Evolutionary conservation across 768 basidiomycete species (phyloP).

Genomic region (Naematelia aurantialba): DNA sequence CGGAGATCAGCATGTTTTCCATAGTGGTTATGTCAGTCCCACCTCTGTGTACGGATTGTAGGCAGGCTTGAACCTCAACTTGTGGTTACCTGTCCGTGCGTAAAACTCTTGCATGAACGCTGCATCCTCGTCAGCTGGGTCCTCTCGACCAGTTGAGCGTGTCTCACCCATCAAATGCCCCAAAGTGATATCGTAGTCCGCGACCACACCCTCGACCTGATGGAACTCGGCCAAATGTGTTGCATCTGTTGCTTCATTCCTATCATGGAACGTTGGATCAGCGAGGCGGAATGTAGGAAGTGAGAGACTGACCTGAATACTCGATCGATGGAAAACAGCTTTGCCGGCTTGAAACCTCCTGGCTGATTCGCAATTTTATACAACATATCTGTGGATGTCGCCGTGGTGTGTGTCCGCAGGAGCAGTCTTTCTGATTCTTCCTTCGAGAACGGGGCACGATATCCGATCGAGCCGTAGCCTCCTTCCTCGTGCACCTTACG

Average conservation of each 20-base stretch:
- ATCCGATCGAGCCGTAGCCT: conserved; percentile 91
- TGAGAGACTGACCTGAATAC: conserved; percentile 63
- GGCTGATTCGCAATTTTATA: conserved; percentile 82
- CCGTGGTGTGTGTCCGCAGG: conserved; percentile 93
- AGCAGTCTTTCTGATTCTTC: conserved; percentile 89
- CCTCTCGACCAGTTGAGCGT: not conserved
- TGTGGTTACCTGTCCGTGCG: conserved; percentile 91
- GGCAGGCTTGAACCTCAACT: conserved; percentile 95
- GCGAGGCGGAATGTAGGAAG: not conserved
- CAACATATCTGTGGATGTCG: conserved; percentile 88
- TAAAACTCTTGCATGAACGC: conserved; percentile 99
- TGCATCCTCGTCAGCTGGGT: conserved; percentile 39
- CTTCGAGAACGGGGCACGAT: conserved; percentile 90
- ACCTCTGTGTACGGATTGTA: conserved; percentile 99
- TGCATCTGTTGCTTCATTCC: conserved; percentile 97
- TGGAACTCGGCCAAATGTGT: conserved; percentile 99
- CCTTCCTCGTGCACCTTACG: conserved; percentile 70
- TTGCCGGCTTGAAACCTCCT: conserved; percentile 79
- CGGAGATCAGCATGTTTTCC: not conserved
- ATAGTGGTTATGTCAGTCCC: conserved; percentile 7
- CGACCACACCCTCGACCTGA: conserved; percentile 99
- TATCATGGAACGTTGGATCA: conserved; percentile 10
- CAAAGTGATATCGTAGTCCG: conserved; percentile 83
- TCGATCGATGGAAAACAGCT: conserved; percentile 93
- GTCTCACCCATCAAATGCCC: conserved; percentile 86